Evolutionary conservation across 345 rosid genomes (phyloP), one percentile per base, ranked within the genome.

Genomic region (Eucalyptus cladocalyx): DNA sequence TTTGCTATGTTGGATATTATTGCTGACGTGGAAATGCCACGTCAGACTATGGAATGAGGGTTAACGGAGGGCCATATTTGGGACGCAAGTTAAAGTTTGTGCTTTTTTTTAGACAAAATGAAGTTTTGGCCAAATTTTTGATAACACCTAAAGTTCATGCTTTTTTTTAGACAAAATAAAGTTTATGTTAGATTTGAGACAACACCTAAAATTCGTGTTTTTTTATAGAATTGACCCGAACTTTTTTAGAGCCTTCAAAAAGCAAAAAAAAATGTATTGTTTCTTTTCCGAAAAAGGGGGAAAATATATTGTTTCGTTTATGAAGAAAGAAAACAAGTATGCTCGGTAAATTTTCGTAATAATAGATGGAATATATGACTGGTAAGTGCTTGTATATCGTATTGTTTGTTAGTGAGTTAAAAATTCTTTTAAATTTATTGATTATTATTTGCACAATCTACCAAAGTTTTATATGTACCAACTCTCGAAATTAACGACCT

Each of bases 11-110:
- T 48, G 6, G 6, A 48, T 48, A 48, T 48, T 48, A 48, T 13
- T 48, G 6, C 0, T 48, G 2, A 48, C 2, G 5, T 48, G 6
- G 16, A 48, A 48, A 48, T 48, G 50, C 2, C 50, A 4, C 16
- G 0, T 48, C 1, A 48, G 0, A 9, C 15, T 13, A 2, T 48
- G 1, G 6, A 48, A 48, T 48, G 6, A 48, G 2, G 1, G 49
- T 48, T 48, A 48, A 48, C 1, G 15, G 5, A 48, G 5, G 2
- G 15, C 2, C 14, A 48, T 0, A 48, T 48, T 48, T 12, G 50
- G 5, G 50, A 48, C 0, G 12, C 50, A 13, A 13, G 16, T 48
- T 0, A 48, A 48, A 13, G 50, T 48, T 48, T 48, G 6, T 48
- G 49, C 0, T 47, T 47, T 47, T 45, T 43, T 43, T 43, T 8